These are phyloP conservation scores for Candida sanyaensis DNA, from an alignment of 1,139 yeast genomes.

Conservation along the genomic window DNA sequence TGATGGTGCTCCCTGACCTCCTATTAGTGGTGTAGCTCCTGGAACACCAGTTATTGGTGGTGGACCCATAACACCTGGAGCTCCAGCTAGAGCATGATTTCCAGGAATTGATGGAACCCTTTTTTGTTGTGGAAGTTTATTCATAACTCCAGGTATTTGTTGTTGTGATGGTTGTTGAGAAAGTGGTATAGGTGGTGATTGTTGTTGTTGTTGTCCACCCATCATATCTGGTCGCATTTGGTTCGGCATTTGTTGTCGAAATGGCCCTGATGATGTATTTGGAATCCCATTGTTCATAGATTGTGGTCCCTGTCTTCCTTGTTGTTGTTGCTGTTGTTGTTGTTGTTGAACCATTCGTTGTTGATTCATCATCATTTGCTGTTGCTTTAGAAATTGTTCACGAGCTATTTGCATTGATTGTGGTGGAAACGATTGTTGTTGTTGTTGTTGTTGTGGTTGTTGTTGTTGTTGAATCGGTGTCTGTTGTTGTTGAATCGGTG, in stretches of 20 bases:
- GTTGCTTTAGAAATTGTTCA: slow-evolving; percentile 13
- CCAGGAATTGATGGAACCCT: slow-evolving; percentile 9
- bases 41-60: slow-evolving; percentile 6
- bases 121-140: slow-evolving; percentile 5
- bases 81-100: slow-evolving; percentile 2
- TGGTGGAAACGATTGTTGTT: not conserved
- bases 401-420: slow-evolving; percentile 8
- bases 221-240: slow-evolving; percentile 9
- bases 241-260: slow-evolving; percentile 20
- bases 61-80: not conserved
- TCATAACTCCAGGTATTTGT: slow-evolving; percentile 7
- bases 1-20: slow-evolving; percentile 3
- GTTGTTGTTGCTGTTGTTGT: slow-evolving; percentile 7
- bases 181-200: not conserved
- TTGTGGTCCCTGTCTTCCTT: not conserved
- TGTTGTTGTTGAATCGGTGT: not conserved
- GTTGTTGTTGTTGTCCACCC: slow-evolving; percentile 3
- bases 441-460: slow-evolving; percentile 21
- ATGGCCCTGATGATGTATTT: slow-evolving; percentile 17
- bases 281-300: slow-evolving; percentile 8
- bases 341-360: slow-evolving; percentile 8
- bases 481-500: not conserved
- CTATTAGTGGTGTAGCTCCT: slow-evolving; percentile 3
- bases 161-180: not conserved
- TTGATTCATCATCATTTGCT: slow-evolving; percentile 13